A percentile compares a stretch with the other conserved stretches of the same genome.
phyloP scores from a whole-genome alignment of 164 flowering plant genomes.

The Kingdonia uniflora region DNA sequence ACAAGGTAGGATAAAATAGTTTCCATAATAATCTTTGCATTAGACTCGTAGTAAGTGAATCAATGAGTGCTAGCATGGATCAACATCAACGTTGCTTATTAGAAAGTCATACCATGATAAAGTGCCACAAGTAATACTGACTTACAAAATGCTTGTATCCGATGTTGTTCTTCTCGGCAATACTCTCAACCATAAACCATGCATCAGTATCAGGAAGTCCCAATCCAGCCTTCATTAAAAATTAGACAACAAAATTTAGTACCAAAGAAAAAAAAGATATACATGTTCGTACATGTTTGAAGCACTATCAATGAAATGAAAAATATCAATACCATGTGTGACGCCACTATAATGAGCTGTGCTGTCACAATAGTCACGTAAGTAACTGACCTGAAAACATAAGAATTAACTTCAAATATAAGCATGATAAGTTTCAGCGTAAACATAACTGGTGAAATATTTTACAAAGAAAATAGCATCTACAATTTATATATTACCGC shows the following conservation, averaged over 20 bases:
- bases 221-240: constrained; percentile 67
- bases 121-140: constrained; percentile 5
- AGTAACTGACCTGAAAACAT: constrained; percentile 49
- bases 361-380: constrained; percentile 70
- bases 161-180: constrained; percentile 79
- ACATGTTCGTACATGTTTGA: background rate
- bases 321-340: constrained; percentile 68
- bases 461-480: no score
- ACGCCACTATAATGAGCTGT: constrained; percentile 69
- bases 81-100: no score
- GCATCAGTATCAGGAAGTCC: constrained; percentile 90
- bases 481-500: no score
- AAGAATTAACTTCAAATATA: constrained; percentile 4
- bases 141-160: constrained; percentile 84
- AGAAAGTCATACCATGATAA: background rate
- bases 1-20: no score
- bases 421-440: background rate
- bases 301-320: background rate
- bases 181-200: constrained; percentile 91
- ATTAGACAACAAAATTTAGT: constrained; percentile 13
- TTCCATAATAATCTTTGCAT: no score
- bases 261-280: background rate
- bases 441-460: no score
- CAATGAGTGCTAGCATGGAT: no score
- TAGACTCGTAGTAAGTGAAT: no score